These are phyloP conservation scores for Lipomyces orientalis DNA, from an alignment of 805 yeast genomes.

Conservation along the genomic window DNA sequence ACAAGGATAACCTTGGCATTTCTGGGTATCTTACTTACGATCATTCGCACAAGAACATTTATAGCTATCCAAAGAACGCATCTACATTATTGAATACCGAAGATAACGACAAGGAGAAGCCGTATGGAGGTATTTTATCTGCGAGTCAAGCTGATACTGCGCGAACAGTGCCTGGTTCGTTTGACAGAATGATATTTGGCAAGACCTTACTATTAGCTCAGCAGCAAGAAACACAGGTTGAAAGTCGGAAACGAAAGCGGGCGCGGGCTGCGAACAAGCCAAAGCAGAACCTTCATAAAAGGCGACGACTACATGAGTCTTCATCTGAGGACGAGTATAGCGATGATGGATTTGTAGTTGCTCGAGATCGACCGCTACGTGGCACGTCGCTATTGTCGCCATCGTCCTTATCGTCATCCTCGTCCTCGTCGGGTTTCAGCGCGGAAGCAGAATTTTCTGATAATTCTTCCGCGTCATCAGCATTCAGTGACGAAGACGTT, in stretches of 20 bases:
- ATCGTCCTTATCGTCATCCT: neutral
- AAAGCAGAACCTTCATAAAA: neutral
- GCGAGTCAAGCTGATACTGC: slow-evolving; percentile 44
- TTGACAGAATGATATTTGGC: slow-evolving; percentile 42
- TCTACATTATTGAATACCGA: neutral
- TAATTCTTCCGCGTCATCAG: neutral
- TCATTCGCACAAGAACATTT: slow-evolving; percentile 18
- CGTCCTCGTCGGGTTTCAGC: slow-evolving; percentile 5
- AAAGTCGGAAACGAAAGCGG: neutral
- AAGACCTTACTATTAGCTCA: slow-evolving; percentile 25
- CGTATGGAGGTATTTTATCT: slow-evolving; percentile 37
- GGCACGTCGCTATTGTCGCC: neutral
- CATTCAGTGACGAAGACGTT: slow-evolving; percentile 1
- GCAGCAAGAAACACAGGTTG: slow-evolving; percentile 20
- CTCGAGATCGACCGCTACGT: neutral
- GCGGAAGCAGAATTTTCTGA: neutral
- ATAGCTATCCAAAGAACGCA: slow-evolving; percentile 3
- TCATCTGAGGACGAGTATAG: slow-evolving; percentile 1
- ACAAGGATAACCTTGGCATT: slow-evolving; percentile 26
- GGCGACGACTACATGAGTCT: neutral
- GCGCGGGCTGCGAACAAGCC: neutral
- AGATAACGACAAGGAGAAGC: slow-evolving; percentile 15
- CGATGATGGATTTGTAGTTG: neutral
- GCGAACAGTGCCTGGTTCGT: slow-evolving; percentile 46
- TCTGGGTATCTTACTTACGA: slow-evolving; percentile 28